These are phyloP conservation scores for Blepharisma japonicum DNA, from an alignment of 73 alveolate species.

Conservation along the genomic window DNA sequence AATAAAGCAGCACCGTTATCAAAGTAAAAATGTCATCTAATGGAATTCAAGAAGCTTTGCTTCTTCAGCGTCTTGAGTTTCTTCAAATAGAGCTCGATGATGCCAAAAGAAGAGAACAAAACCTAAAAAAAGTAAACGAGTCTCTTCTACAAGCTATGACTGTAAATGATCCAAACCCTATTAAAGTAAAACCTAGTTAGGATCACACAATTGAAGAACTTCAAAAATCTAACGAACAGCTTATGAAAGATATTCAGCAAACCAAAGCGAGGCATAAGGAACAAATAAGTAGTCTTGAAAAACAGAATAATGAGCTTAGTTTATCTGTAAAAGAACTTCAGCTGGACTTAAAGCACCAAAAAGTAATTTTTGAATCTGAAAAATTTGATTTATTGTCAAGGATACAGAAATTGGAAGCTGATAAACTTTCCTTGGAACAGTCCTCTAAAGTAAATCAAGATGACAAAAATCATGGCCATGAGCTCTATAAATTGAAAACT, in stretches of 20 bases:
- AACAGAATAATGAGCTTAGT: background rate
- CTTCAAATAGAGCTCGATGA: conserved; percentile 11
- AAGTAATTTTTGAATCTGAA: background rate
- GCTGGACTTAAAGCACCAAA: background rate
- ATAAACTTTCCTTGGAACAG: background rate
- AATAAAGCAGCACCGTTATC: no score
- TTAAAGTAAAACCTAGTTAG: background rate
- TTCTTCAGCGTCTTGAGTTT: background rate
- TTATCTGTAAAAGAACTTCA: background rate
- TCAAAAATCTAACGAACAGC: conserved; percentile 7
- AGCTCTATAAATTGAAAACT: background rate
- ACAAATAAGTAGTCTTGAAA: background rate
- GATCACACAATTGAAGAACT: background rate
- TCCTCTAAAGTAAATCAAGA: background rate
- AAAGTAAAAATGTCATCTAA: background rate
- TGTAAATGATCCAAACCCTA: background rate
- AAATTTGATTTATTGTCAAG: conserved; percentile 4
- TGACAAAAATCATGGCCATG: background rate
- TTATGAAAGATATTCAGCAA: background rate
- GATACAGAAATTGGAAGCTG: conserved; percentile 15
- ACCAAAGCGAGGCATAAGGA: background rate
- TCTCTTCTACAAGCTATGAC: conserved; percentile 16
- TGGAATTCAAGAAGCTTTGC: conserved; percentile 2
- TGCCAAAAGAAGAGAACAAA: background rate
- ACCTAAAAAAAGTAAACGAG: conserved; percentile 6